Conservation (phyloP, 192 early-diverging fungal genomes). For the Geranomyces michiganensis region DNA sequence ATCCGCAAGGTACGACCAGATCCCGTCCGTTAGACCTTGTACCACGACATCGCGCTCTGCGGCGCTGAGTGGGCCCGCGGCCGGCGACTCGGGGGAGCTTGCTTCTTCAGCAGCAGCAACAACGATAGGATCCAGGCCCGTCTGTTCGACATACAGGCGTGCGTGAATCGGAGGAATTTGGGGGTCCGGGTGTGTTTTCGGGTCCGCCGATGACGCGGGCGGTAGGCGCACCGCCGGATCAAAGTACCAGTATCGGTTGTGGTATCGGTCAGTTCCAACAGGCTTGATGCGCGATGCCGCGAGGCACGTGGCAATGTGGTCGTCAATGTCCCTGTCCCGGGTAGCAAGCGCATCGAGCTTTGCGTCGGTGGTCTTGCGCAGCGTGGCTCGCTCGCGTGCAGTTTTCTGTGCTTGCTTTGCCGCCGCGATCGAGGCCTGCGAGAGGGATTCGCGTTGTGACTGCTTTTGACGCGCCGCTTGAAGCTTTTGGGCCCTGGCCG, state of each 20-base stretch:
- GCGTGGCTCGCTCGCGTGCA: background rate
- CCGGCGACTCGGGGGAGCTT: constrained; percentile 8
- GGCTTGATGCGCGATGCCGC: constrained; percentile 70
- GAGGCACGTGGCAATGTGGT: constrained; percentile 61
- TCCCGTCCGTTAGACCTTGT: constrained; percentile 56
- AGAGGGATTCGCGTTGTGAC: background rate
- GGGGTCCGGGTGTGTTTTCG: constrained; percentile 12
- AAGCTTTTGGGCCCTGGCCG: constrained; percentile 7
- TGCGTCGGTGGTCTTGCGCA: constrained; percentile 51
- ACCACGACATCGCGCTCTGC: constrained; percentile 45
- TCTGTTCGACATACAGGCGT: constrained; percentile 54
- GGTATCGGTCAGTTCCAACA: constrained; percentile 83
- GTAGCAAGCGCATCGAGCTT: constrained; percentile 53
- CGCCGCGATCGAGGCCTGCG: background rate
- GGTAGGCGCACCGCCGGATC: constrained; percentile 72
- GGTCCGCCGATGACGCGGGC: constrained; percentile 40
- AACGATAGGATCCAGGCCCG: constrained; percentile 35
- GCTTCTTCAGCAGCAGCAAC: constrained; percentile 28
- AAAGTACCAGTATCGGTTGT: constrained; percentile 89
- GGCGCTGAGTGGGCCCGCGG: constrained; percentile 22
- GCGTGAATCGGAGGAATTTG: constrained; percentile 21
- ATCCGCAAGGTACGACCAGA: constrained; percentile 25
- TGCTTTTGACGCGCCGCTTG: constrained; percentile 7
- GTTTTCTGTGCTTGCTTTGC: constrained; percentile 11
- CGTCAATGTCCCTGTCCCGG: constrained; percentile 71